Evolutionary conservation across 331 rosid species (phyloP).

Genomic region (Spiraea crenata): DNA sequence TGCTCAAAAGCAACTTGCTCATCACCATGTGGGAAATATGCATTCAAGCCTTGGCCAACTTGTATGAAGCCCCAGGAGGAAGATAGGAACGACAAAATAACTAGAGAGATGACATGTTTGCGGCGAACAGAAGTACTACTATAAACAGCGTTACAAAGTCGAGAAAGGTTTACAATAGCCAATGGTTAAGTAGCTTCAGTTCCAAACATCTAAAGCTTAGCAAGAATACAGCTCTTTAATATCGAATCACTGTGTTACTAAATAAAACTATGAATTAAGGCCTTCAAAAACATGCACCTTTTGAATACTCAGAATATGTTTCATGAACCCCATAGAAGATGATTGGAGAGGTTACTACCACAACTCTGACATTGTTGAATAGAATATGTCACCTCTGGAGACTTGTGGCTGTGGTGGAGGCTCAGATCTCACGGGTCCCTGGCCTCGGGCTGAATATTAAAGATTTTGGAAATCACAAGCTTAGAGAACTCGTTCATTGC

Average conservation of each 20-base stretch:
- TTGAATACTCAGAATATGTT: not conserved
- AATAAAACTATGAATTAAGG: not conserved
- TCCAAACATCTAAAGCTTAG: not conserved
- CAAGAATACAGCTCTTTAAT: constrained; percentile 6
- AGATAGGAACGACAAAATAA: too few relatives aligned
- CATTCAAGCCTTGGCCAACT: too few relatives aligned
- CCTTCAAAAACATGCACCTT: not conserved
- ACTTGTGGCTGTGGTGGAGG: not conserved
- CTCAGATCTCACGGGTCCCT: constrained; percentile 45
- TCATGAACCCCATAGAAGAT: not conserved
- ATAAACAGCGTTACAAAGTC: not conserved
- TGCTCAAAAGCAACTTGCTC: constrained; percentile 41
- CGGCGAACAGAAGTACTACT: not conserved
- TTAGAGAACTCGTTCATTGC: constrained; percentile 72
- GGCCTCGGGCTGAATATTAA: constrained; percentile 66
- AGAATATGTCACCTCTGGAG: not conserved
- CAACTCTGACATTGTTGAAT: constrained; percentile 24
- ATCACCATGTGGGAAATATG: constrained; percentile 28
- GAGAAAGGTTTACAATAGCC: not conserved
- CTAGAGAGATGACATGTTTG: too few relatives aligned
- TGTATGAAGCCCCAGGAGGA: too few relatives aligned
- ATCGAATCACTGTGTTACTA: constrained; percentile 1
- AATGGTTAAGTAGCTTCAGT: not conserved
- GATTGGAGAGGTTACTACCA: constrained; percentile 21
- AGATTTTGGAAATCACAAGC: constrained; percentile 61